Evolutionary conservation across 2,329 filamentous ascomycete genomes (phyloP).

Genomic region (Tricladium varicosporioides): DNA sequence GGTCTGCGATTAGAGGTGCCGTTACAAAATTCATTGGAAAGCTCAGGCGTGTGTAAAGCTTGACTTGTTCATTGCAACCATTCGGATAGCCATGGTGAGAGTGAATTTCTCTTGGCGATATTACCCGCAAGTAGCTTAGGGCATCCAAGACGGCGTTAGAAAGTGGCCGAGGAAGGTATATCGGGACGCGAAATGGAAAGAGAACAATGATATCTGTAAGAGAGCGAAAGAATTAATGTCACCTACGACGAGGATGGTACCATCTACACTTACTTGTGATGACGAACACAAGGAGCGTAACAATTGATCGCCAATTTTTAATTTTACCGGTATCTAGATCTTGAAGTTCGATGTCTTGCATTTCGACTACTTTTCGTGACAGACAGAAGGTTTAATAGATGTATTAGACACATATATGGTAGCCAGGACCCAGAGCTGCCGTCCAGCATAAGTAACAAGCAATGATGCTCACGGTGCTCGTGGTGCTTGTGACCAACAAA

Average conservation of each 20-base stretch:
- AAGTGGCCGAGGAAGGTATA: slow-evolving; percentile 55
- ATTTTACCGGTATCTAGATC: slow-evolving; percentile 43
- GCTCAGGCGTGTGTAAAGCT: slow-evolving; percentile 46
- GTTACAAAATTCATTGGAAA: slow-evolving; percentile 72
- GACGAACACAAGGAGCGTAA: slow-evolving; percentile 68
- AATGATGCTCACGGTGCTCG: no score
- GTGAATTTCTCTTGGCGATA: slow-evolving; percentile 42
- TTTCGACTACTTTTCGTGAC: no score
- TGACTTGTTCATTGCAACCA: slow-evolving; percentile 31
- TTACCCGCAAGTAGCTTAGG: slow-evolving; percentile 50
- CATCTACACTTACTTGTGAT: slow-evolving; percentile 64
- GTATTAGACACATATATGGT: no score
- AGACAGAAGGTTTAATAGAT: no score
- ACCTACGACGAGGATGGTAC: no score
- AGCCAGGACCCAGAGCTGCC: no score
- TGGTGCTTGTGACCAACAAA: no score
- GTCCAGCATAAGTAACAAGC: no score
- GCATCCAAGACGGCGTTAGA: slow-evolving; percentile 43
- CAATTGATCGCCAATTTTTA: slow-evolving; percentile 64
- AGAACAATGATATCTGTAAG: slow-evolving; percentile 64
- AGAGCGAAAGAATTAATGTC: slow-evolving; percentile 3
- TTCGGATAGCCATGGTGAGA: no score
- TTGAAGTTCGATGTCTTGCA: no score
- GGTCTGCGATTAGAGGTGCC: slow-evolving; percentile 66
- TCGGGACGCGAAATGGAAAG: slow-evolving; percentile 64